Conservation (phyloP, 805 yeast species). For the Teunomyces atbi region DNA sequence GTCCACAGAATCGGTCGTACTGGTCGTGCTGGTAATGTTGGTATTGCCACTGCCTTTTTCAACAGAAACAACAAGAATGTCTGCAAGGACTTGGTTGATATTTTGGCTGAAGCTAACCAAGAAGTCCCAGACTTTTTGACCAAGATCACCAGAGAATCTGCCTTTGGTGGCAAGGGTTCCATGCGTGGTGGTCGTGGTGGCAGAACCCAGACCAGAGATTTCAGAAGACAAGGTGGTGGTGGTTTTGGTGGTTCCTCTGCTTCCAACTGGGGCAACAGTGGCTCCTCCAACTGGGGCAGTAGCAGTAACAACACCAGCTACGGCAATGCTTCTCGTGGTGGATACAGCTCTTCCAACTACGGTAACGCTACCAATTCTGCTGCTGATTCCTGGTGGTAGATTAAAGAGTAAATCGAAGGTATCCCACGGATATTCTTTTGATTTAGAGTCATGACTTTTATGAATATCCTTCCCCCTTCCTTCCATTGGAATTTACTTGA, state of each 20-base stretch:
- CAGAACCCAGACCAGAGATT: conserved; percentile 48
- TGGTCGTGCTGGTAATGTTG: conserved; percentile 99
- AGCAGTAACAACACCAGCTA: conserved; percentile 8
- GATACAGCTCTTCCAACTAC: conserved; percentile 16
- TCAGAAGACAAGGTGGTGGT: conserved; percentile 41
- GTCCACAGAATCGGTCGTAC: conserved; percentile 99
- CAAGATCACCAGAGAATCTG: conserved; percentile 73
- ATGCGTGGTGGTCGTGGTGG: conserved; percentile 60
- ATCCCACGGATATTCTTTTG: conserved; percentile 8
- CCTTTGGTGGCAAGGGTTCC: conserved; percentile 47
- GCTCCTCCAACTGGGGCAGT: conserved; percentile 22
- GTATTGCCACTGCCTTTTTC: conserved; percentile 97
- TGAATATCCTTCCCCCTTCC: conserved; percentile 5
- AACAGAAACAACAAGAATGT: conserved; percentile 92
- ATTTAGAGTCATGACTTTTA: conserved; percentile 5
- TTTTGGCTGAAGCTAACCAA: conserved; percentile 94
- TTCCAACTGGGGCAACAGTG: conserved; percentile 17
- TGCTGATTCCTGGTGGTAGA: conserved; percentile 44
- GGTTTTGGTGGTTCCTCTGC: conserved; percentile 21
- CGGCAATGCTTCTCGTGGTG: conserved; percentile 22
- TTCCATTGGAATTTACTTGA: conserved; percentile 6
- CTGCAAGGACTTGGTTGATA: conserved; percentile 81
- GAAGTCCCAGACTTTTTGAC: conserved; percentile 90
- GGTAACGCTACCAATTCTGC: conserved; percentile 33
- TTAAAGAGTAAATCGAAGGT: conserved; percentile 5